Evolutionary conservation across 2,329 filamentous ascomycete genomes (phyloP), one percentile per base, ranked within the genome.

Genomic region (Proliferodiscus dingleyae): DNA sequence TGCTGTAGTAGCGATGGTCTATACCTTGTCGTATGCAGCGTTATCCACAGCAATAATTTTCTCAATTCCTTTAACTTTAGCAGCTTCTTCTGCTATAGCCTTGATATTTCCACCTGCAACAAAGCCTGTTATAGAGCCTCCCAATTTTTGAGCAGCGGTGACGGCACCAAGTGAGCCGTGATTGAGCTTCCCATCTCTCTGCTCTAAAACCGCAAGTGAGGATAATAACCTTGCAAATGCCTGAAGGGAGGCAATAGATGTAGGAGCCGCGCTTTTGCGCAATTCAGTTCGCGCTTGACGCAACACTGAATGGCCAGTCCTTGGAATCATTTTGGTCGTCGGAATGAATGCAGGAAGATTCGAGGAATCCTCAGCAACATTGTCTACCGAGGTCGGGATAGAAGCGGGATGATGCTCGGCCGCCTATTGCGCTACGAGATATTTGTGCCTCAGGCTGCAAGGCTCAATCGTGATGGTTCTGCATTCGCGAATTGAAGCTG

Each of bases 41-140:
- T 89, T 97, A 54, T 96, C 87, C 16, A 97, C 83, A 33, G 81
- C 83, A 59, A 98, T 78, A 51, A 98, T 80, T 75, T 96, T 97
- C 60, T 95, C 89, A 32, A 98, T 71, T 22, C 93, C 93, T 55
- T 88, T 81, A 30, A 95, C 83, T 70, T 95, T 95, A 53, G 89
- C 86, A 19, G 87, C 89, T 69, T 94, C 83, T 46, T 87, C 82
- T 42, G 90, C 93, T 5, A 83, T 85, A 44, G 68, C 63, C 69
- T 89, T 87, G 55, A 86, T 82, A 60, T 81, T 85, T 60, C 75
- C 79, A 21, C 93, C 93, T 24, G 93, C 93, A 42, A 97, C 71
- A 59, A 98, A 93, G 13, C 78, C 93, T 53, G 91, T 90, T 41
- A 98, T 75, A 5, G 85, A 72, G 3, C 90, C 91, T 45, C 91